A percentile compares a stretch with the other conserved stretches of the same genome.
These are phyloP conservation scores for Candida tammaniensis DNA, from an alignment of 805 yeast species.

Conservation along the genomic window DNA sequence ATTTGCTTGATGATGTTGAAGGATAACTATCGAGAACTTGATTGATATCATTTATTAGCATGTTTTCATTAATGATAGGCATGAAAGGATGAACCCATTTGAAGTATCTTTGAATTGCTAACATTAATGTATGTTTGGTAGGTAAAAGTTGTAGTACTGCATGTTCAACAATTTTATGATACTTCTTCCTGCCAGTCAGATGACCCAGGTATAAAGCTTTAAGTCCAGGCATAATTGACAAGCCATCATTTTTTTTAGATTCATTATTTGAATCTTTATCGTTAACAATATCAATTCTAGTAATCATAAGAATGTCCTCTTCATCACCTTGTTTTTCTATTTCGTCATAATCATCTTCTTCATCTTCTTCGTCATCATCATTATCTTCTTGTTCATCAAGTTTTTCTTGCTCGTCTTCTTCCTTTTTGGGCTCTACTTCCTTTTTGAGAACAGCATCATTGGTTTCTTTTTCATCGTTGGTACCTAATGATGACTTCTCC, in stretches of 20 bases:
- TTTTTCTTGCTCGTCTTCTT: background rate
- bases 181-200: slow-evolving; percentile 16
- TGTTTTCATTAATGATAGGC: slow-evolving; percentile 31
- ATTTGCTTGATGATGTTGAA: slow-evolving; percentile 18
- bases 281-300: slow-evolving; percentile 20
- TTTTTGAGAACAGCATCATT: slow-evolving; percentile 1
- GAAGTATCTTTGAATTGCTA: slow-evolving; percentile 32
- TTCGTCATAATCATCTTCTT: slow-evolving; percentile 11
- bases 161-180: slow-evolving; percentile 26
- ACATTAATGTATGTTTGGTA: slow-evolving; percentile 18
- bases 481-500: no score
- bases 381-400: slow-evolving; percentile 8
- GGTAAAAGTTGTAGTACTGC: slow-evolving; percentile 32
- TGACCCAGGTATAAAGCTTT: slow-evolving; percentile 20
- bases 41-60: slow-evolving; percentile 24
- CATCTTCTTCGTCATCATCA: slow-evolving; percentile 12
- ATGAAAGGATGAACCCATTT: slow-evolving; percentile 39
- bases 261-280: slow-evolving; percentile 5
- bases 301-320: slow-evolving; percentile 29
- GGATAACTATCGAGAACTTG: slow-evolving; percentile 21
- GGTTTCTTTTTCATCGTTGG: no score
- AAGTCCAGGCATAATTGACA: slow-evolving; percentile 18
- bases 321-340: slow-evolving; percentile 12
- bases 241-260: slow-evolving; percentile 1
- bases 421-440: background rate